Evolutionary conservation across 2,329 filamentous ascomycete species (phyloP).

Genomic region (Ceratocystiopsis sp.): DNA sequence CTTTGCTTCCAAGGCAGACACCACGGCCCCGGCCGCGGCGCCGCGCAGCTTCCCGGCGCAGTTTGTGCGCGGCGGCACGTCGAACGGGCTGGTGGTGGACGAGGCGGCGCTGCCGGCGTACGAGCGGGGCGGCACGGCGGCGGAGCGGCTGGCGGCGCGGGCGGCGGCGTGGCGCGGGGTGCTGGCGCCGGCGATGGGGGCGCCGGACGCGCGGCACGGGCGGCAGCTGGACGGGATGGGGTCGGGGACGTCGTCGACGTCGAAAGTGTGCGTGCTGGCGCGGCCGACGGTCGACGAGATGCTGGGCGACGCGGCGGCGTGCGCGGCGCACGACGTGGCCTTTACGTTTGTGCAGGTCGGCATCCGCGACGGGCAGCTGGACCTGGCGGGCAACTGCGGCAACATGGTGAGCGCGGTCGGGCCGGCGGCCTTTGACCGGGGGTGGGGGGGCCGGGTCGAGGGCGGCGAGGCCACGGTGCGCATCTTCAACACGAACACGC

Average conservation of each 20-base stretch:
- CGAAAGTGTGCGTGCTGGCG: constrained; percentile 52
- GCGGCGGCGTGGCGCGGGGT: constrained; percentile 11
- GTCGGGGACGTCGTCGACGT: constrained; percentile 49
- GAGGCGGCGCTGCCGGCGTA: constrained; percentile 9
- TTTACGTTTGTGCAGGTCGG: constrained; percentile 59
- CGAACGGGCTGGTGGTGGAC: constrained; percentile 15
- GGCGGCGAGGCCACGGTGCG: constrained; percentile 24
- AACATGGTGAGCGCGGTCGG: constrained; percentile 55
- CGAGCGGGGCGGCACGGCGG: not conserved
- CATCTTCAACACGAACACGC: constrained; percentile 56
- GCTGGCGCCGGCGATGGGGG: constrained; percentile 34
- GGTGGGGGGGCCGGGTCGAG: constrained; percentile 20
- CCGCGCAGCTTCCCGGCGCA: constrained; percentile 12
- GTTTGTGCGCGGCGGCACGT: constrained; percentile 17
- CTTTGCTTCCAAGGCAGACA: not conserved
- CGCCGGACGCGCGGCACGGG: constrained; percentile 43
- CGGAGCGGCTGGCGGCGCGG: constrained; percentile 1
- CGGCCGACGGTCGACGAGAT: constrained; percentile 16
- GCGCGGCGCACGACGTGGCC: constrained; percentile 33
- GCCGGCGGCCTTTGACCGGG: constrained; percentile 42
- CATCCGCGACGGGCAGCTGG: constrained; percentile 41
- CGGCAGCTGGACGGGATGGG: constrained; percentile 59
- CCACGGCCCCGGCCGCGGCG: not conserved
- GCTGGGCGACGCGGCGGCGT: constrained; percentile 1
- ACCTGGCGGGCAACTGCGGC: constrained; percentile 57